These are phyloP conservation scores for Collybia sp. DNA, from an alignment of 768 basidiomycete species.

Conservation along the genomic window DNA sequence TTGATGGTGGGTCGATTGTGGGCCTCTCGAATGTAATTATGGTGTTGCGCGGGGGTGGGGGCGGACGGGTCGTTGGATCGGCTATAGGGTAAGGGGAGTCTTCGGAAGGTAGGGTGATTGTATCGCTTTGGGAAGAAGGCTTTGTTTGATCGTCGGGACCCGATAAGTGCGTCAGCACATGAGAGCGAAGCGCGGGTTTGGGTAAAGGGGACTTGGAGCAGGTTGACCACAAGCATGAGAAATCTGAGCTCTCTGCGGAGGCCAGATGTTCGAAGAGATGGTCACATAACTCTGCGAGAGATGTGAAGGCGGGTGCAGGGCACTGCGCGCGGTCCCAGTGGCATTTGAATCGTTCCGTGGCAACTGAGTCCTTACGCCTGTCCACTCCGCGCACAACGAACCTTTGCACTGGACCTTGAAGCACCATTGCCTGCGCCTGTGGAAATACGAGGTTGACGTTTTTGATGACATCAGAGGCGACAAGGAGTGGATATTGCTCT, in stretches of 20 bases:
- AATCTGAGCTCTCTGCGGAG: conserved; percentile 36
- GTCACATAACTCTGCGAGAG: conserved; percentile 65
- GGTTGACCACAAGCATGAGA: conserved; percentile 67
- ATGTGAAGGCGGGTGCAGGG: conserved; percentile 35
- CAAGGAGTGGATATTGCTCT: conserved; percentile 57
- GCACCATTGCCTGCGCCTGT: conserved; percentile 82
- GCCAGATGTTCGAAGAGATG: conserved; percentile 61
- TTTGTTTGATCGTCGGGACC: conserved; percentile 47
- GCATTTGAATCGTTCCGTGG: conserved; percentile 67
- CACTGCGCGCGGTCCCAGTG: conserved; percentile 70
- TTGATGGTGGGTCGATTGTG: conserved; percentile 60
- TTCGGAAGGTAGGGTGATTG: conserved; percentile 59
- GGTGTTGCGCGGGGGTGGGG: conserved; percentile 68
- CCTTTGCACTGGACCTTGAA: conserved; percentile 62
- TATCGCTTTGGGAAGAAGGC: conserved; percentile 70
- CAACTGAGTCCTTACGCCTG: conserved; percentile 52
- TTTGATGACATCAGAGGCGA: conserved; percentile 93
- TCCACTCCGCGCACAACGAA: conserved; percentile 90
- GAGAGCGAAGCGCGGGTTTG: conserved; percentile 52
- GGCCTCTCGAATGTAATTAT: conserved; percentile 57
- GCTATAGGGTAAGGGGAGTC: conserved; percentile 50
- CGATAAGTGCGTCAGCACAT: conserved; percentile 76
- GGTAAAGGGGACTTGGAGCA: conserved; percentile 48
- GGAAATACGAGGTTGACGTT: conserved; percentile 85
- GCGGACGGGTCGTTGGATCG: conserved; percentile 61